Conservation (phyloP, 2,329 filamentous ascomycete species). For the Fusarium zealandicum region DNA sequence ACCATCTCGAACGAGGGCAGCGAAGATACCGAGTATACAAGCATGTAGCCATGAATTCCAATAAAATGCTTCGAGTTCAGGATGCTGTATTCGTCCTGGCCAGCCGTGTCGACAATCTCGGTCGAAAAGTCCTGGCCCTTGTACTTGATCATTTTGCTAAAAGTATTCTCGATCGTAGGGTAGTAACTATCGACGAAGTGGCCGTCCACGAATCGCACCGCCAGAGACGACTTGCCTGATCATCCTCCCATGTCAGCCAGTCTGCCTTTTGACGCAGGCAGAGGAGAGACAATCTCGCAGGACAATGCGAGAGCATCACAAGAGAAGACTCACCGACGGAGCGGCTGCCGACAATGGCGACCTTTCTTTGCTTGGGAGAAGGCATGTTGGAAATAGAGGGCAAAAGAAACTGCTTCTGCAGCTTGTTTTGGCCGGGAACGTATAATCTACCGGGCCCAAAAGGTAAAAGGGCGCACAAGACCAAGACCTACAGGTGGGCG, state of each 20-base stretch:
- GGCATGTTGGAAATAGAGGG: constrained; percentile 35
- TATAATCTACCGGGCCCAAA: constrained; percentile 3
- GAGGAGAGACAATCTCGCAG: not conserved
- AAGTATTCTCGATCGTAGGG: constrained; percentile 98
- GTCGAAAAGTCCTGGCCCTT: constrained; percentile 93
- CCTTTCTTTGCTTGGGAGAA: constrained; percentile 85
- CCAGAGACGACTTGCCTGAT: constrained; percentile 94
- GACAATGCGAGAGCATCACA: not conserved
- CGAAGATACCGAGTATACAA: constrained; percentile 96
- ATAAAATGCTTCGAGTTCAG: constrained; percentile 99
- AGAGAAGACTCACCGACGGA: constrained; percentile 68
- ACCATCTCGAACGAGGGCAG: constrained; percentile 98
- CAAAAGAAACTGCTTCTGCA: not conserved
- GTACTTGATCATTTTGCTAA: constrained; percentile 92
- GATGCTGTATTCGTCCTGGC: constrained; percentile 99
- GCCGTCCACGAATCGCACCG: constrained; percentile 95
- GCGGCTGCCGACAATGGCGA: constrained; percentile 93
- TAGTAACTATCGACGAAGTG: constrained; percentile 99
- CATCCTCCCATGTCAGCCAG: constrained; percentile 11
- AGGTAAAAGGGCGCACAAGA: constrained; percentile 9
- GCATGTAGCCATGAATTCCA: constrained; percentile 97
- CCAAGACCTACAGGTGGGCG: constrained; percentile 5
- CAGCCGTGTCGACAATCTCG: constrained; percentile 97
- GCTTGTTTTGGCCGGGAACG: not conserved
- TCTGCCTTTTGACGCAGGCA: not conserved